A percentile compares a stretch with the other conserved stretches of the same genome.
Conservation (phyloP, 2,329 filamentous ascomycete genomes). For the Macrophomina pseudophaseolina region DNA sequence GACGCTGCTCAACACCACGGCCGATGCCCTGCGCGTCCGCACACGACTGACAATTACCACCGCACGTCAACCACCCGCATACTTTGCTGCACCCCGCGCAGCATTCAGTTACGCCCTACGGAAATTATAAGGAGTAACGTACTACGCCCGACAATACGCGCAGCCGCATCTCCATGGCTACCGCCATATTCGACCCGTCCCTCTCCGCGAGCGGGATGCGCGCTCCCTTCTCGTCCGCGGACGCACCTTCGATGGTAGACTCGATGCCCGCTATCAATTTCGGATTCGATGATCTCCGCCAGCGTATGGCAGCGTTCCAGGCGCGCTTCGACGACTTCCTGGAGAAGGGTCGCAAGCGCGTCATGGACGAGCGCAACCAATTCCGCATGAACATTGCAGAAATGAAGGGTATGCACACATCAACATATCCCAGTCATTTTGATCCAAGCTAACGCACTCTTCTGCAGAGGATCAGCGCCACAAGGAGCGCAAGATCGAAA, state of each 20-base stretch:
- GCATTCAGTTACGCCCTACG: neutral
- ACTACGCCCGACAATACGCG: neutral
- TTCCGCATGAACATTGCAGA: slow-evolving; percentile 91
- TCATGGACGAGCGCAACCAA: slow-evolving; percentile 90
- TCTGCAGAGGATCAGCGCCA: slow-evolving; percentile 83
- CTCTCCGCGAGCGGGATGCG: slow-evolving; percentile 67
- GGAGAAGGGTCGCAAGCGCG: slow-evolving; percentile 84
- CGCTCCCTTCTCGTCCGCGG: slow-evolving; percentile 60
- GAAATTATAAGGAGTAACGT: neutral
- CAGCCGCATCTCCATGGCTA: slow-evolving; percentile 36
- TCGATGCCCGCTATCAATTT: slow-evolving; percentile 90
- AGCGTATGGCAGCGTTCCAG: slow-evolving; percentile 93
- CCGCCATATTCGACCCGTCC: slow-evolving; percentile 70
- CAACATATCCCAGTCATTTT: neutral
- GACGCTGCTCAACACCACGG: neutral
- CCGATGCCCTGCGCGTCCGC: neutral
- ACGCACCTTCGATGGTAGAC: slow-evolving; percentile 72
- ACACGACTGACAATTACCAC: neutral
- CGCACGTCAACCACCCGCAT: neutral
- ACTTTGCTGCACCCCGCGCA: neutral
- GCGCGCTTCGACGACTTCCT: slow-evolving; percentile 92
- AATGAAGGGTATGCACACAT: slow-evolving; percentile 72
- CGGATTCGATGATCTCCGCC: slow-evolving; percentile 92
- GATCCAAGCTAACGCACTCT: neutral
- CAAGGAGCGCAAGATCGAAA: slow-evolving; percentile 86